A percentile compares a stretch with the other conserved stretches of the same genome.
Evolutionary conservation across 2,329 filamentous ascomycete genomes (phyloP).

Genomic region (Bisporella sp.): DNA sequence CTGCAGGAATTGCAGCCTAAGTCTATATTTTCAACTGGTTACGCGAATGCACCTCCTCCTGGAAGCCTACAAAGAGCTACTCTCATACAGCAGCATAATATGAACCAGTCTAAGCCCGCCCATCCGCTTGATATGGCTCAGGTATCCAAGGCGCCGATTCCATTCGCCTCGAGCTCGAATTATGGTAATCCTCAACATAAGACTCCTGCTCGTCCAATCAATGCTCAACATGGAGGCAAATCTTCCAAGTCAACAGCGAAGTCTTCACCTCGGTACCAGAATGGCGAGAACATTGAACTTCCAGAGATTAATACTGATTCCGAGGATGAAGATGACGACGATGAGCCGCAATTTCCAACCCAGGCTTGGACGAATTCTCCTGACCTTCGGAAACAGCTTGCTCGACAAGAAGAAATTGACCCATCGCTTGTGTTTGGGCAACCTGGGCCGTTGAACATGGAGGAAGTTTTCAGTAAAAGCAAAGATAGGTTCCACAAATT

Average conservation of each 20-base stretch:
- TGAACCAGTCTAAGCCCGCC: constrained; percentile 50
- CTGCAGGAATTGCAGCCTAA: constrained; percentile 53
- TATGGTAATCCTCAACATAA: constrained; percentile 50
- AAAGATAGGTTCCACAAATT: constrained; percentile 83
- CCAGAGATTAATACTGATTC: constrained; percentile 95
- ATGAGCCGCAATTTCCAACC: constrained; percentile 52
- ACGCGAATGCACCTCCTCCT: constrained; percentile 48
- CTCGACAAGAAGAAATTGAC: constrained; percentile 78
- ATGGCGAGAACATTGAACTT: constrained; percentile 83
- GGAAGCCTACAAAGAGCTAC: constrained; percentile 43
- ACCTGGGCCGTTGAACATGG: constrained; percentile 83
- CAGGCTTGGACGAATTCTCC: constrained; percentile 88
- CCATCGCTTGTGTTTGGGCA: constrained; percentile 83
- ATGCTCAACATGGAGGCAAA: constrained; percentile 37
- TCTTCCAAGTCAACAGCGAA: constrained; percentile 52
- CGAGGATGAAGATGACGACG: constrained; percentile 73
- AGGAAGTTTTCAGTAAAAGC: constrained; percentile 89
- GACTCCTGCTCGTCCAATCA: constrained; percentile 56
- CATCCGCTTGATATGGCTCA: constrained; percentile 82
- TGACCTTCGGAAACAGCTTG: constrained; percentile 67
- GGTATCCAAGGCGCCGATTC: constrained; percentile 80
- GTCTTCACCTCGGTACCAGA: constrained; percentile 79
- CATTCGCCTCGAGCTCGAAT: constrained; percentile 69
- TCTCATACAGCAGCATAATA: constrained; percentile 55
- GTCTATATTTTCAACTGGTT: constrained; percentile 53